phyloP scores from a whole-genome alignment of 2,329 filamentous ascomycete species.

The Thermothelomyces thermophilus region DNA sequence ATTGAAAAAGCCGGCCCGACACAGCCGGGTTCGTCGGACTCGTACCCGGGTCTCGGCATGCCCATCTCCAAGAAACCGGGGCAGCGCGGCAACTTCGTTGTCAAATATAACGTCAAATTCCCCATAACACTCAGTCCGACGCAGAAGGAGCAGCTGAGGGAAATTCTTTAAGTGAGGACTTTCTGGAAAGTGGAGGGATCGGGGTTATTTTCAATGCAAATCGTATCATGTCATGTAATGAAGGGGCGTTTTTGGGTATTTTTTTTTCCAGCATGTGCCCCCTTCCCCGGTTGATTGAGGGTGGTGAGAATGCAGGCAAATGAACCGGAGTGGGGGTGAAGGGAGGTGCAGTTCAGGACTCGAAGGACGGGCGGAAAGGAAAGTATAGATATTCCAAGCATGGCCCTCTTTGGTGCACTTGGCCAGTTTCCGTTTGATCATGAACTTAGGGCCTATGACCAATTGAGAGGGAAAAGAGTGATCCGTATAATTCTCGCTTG shows the following conservation, averaged over 20 bases:
- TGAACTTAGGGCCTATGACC: too few relatives aligned
- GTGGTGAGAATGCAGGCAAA: not conserved
- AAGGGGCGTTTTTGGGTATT: constrained; percentile 1
- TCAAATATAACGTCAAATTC: constrained; percentile 91
- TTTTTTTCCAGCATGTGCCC: not conserved
- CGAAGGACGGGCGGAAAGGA: too few relatives aligned
- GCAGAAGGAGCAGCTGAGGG: constrained; percentile 75
- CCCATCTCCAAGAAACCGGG: constrained; percentile 83
- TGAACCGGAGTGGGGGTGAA: too few relatives aligned
- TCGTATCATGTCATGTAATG: constrained; percentile 2
- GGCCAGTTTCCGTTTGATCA: too few relatives aligned
- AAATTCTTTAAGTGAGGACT: constrained; percentile 47
- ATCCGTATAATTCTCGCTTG: too few relatives aligned
- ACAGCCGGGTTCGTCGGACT: constrained; percentile 72
- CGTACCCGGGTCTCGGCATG: constrained; percentile 86
- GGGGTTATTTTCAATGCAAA: not conserved
- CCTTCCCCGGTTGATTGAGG: not conserved
- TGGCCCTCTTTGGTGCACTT: too few relatives aligned
- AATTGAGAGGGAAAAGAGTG: too few relatives aligned
- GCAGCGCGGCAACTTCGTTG: constrained; percentile 78
- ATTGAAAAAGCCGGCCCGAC: constrained; percentile 80
- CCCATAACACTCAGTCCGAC: constrained; percentile 66
- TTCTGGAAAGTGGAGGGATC: not conserved
- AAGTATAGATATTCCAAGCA: too few relatives aligned
- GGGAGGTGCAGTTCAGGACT: too few relatives aligned